These are phyloP conservation scores for Suillus alpinus DNA, from an alignment of 768 basidiomycete genomes.

Conservation along the genomic window DNA sequence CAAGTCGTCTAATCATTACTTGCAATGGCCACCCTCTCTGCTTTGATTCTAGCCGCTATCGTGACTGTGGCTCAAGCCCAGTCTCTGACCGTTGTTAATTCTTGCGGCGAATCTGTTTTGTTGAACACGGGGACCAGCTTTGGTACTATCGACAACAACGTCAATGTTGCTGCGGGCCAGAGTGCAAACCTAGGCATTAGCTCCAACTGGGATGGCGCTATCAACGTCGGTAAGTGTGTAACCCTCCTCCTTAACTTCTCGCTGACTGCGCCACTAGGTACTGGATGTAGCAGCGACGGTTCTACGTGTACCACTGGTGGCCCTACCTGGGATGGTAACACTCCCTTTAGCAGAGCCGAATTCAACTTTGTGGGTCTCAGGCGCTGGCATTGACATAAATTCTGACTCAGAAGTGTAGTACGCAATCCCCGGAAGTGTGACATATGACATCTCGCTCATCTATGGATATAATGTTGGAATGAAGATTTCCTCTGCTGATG, in stretches of 20 bases:
- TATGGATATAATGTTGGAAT: conserved; percentile 34
- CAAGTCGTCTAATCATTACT: neutral
- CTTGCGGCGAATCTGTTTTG: conserved; percentile 25
- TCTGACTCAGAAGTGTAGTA: conserved; percentile 6
- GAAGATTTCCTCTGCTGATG: conserved; percentile 29
- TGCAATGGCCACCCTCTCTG: conserved; percentile 20
- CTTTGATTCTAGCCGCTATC: conserved; percentile 19
- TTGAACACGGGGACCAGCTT: conserved; percentile 29
- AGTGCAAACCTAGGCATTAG: conserved; percentile 28
- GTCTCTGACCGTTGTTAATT: conserved; percentile 28
- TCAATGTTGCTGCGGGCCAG: conserved; percentile 21
- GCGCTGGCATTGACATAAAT: neutral
- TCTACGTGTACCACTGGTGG: conserved; percentile 27
- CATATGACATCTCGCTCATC: conserved; percentile 33
- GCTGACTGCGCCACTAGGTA: conserved; percentile 16
- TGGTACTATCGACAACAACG: conserved; percentile 24
- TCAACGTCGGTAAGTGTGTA: conserved; percentile 26
- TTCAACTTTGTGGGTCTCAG: conserved; percentile 27
- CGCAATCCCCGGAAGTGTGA: conserved; percentile 25
- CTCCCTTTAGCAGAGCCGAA: conserved; percentile 32
- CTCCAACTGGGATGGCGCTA: conserved; percentile 29
- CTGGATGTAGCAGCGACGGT: conserved; percentile 21
- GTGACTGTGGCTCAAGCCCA: conserved; percentile 21
- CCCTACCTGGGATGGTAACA: conserved; percentile 27
- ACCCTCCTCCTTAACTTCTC: conserved; percentile 5